phyloP scores from a whole-genome alignment of 768 basidiomycete genomes.

The Suillus cothurnatus region DNA sequence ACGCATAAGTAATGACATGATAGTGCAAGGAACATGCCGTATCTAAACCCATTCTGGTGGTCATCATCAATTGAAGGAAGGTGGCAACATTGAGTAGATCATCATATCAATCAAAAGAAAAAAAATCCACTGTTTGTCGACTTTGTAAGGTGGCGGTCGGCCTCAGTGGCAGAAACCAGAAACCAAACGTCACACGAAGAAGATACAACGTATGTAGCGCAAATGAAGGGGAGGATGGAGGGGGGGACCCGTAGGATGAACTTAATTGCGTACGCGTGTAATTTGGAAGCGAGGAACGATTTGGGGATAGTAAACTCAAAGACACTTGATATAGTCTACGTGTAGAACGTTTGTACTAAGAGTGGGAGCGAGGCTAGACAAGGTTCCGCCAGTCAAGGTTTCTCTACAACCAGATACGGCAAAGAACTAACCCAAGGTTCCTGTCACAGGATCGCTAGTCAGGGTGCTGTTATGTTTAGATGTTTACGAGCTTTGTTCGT shows the following conservation, averaged over 20 bases:
- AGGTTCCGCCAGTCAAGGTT: constrained; percentile 5
- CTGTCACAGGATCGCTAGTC: constrained; percentile 6
- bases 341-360: not conserved
- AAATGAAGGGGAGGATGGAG: too few species aligned
- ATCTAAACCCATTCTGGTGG: not conserved
- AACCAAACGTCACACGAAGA: not conserved
- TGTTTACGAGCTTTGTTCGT: not conserved
- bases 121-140: not conserved
- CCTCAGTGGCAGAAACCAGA: not conserved
- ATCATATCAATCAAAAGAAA: too few species aligned
- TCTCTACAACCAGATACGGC: not conserved
- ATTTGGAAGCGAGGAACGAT: too few species aligned
- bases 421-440: constrained; percentile 5
- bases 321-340: not conserved
- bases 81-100: not conserved
- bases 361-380: not conserved
- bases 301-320: constrained; percentile 9
- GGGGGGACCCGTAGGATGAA: not conserved
- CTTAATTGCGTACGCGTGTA: not conserved
- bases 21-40: not conserved
- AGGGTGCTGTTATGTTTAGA: not conserved
- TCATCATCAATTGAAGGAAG: too few species aligned
- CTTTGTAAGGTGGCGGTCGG: constrained; percentile 5
- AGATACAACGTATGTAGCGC: not conserved
- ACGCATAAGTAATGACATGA: too few species aligned